A percentile compares a stretch with the other conserved stretches of the same genome.
Evolutionary conservation across 164 flowering plant genomes (phyloP).

Genomic region (Akebia trifoliata): DNA sequence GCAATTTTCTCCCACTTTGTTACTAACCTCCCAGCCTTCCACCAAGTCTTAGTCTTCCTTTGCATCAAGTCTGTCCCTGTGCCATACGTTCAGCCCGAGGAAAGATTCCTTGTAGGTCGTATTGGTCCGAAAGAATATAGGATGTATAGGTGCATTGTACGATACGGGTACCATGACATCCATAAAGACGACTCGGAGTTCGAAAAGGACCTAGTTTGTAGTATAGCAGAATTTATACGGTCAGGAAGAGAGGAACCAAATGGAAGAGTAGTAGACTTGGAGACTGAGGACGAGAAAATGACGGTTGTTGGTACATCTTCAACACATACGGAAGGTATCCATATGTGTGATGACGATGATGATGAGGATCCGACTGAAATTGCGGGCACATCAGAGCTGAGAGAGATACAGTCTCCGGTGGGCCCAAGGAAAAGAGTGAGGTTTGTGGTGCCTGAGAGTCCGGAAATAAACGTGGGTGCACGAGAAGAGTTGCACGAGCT

Average conservation of each 20-base stretch:
- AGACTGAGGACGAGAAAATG: conserved; percentile 43
- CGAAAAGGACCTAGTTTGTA: conserved; percentile 62
- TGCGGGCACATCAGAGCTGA: too few relatives aligned
- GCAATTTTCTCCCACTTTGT: conserved; percentile 78
- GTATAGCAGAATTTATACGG: conserved; percentile 65
- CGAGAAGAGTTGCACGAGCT: not conserved
- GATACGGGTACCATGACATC: conserved; percentile 64
- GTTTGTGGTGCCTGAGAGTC: not conserved
- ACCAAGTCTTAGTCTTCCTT: conserved; percentile 66
- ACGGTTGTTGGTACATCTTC: conserved; percentile 57
- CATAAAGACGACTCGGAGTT: conserved; percentile 60
- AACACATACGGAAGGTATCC: conserved; percentile 28
- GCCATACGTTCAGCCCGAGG: conserved; percentile 62
- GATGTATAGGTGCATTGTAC: conserved; percentile 63
- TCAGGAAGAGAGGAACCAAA: conserved; percentile 30
- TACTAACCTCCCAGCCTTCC: conserved; percentile 82
- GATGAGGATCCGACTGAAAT: not conserved
- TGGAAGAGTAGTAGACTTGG: conserved; percentile 15
- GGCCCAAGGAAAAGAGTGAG: too few relatives aligned
- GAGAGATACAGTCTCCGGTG: too few relatives aligned
- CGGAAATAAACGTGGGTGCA: not conserved
- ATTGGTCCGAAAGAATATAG: conserved; percentile 67
- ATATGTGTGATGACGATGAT: conserved; percentile 34
- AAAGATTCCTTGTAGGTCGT: conserved; percentile 69
- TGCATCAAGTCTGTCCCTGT: conserved; percentile 76